phyloP scores from a whole-genome alignment of 1,139 yeast species.

The Suhomyces kunorum region DNA sequence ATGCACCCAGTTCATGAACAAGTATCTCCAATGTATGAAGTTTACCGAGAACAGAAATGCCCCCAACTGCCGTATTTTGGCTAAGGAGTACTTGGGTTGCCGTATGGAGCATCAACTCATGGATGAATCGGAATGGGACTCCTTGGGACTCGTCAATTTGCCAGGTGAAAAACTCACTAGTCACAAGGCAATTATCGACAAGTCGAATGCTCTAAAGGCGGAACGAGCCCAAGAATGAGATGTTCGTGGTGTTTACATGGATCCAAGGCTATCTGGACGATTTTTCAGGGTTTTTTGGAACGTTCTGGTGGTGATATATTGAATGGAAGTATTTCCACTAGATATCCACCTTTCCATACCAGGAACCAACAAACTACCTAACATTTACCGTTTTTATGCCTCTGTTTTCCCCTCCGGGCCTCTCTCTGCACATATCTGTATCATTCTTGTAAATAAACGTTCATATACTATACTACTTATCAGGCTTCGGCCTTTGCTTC shows the following conservation, averaged over 20 bases:
- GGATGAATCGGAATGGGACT: slow-evolving; percentile 82
- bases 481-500: background rate
- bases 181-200: slow-evolving; percentile 8
- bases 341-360: too few relatives aligned
- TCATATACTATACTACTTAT: background rate
- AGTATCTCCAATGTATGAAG: slow-evolving; percentile 77
- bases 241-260: too few relatives aligned
- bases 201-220: background rate
- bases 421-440: too few relatives aligned
- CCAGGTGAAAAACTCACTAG: slow-evolving; percentile 56
- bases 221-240: too few relatives aligned
- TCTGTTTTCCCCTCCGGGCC: too few relatives aligned
- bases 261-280: too few relatives aligned
- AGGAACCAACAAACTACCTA: too few relatives aligned
- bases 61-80: slow-evolving; percentile 81
- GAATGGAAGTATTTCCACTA: too few relatives aligned
- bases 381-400: too few relatives aligned
- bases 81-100: slow-evolving; percentile 79
- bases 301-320: too few relatives aligned
- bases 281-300: too few relatives aligned
- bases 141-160: slow-evolving; percentile 62
- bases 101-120: slow-evolving; percentile 88
- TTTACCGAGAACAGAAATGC: slow-evolving; percentile 81
- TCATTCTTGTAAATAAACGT: background rate
- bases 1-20: slow-evolving; percentile 72